Percentiles rank a stretch among this genome's conserved stretches.
These are phyloP conservation scores for Aureobasidium pullulans DNA, from an alignment of 2,329 filamentous ascomycete species.

Conservation along the genomic window DNA sequence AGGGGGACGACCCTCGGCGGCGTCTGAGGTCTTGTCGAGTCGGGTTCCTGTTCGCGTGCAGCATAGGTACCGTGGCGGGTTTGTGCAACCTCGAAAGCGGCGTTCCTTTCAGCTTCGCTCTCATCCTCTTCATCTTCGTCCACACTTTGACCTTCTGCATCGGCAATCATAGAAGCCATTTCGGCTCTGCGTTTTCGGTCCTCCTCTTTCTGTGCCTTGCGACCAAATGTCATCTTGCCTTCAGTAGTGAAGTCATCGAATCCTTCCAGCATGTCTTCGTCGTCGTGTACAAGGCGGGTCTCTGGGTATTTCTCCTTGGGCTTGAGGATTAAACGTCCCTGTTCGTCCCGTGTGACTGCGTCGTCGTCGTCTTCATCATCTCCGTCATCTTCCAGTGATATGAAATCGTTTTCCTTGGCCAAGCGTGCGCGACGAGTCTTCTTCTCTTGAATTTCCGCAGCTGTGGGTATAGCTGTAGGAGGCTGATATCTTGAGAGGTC, in stretches of 20 bases:
- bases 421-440: slow-evolving; percentile 81
- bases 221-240: slow-evolving; percentile 68
- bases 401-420: slow-evolving; percentile 61
- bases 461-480: slow-evolving; percentile 59
- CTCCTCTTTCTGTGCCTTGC: slow-evolving; percentile 64
- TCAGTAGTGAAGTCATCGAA: slow-evolving; percentile 83
- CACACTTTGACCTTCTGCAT: slow-evolving; percentile 56
- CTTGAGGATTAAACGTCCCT: slow-evolving; percentile 39
- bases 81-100: slow-evolving; percentile 82
- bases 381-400: slow-evolving; percentile 57
- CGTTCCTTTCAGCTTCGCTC: slow-evolving; percentile 55
- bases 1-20: slow-evolving; percentile 71
- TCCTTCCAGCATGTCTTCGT: slow-evolving; percentile 87
- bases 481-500: slow-evolving; percentile 28
- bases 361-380: slow-evolving; percentile 36
- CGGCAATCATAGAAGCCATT: slow-evolving; percentile 76
- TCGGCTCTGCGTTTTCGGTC: slow-evolving; percentile 61
- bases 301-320: slow-evolving; percentile 55
- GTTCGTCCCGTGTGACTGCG: slow-evolving; percentile 33
- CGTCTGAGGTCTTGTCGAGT: slow-evolving; percentile 44
- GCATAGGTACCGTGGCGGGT: slow-evolving; percentile 80
- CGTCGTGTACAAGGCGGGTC: slow-evolving; percentile 70
- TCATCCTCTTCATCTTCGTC: slow-evolving; percentile 61
- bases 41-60: slow-evolving; percentile 36
- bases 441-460: slow-evolving; percentile 81